phyloP scores from a whole-genome alignment of 352 stramenopile genomes.

The Pythium biforme region DNA sequence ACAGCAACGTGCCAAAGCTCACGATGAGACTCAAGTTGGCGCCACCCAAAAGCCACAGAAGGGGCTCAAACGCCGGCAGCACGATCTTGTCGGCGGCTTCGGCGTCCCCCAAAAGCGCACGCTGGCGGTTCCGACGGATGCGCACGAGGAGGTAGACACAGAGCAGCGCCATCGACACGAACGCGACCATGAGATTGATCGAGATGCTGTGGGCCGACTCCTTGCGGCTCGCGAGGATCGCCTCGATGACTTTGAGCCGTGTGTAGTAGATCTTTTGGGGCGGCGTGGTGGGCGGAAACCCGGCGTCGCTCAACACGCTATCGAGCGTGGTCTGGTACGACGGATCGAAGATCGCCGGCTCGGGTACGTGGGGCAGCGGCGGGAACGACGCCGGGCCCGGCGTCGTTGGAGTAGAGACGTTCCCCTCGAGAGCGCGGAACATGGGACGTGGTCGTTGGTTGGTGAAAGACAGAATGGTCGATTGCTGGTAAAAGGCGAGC shows the following conservation, averaged over 20 bases:
- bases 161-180: slow-evolving; percentile 6
- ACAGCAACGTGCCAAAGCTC: slow-evolving; percentile 35
- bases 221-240: background rate
- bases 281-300: background rate
- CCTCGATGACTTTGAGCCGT: background rate
- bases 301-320: background rate
- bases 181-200: slow-evolving; percentile 9
- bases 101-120: slow-evolving; percentile 44
- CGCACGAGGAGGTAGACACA: slow-evolving; percentile 40
- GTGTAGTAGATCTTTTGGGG: background rate
- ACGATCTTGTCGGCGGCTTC: slow-evolving; percentile 52
- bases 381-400: background rate
- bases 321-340: slow-evolving; percentile 11
- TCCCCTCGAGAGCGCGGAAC: too few species aligned
- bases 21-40: slow-evolving; percentile 34
- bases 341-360: slow-evolving; percentile 20
- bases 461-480: too few species aligned
- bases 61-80: slow-evolving; percentile 61
- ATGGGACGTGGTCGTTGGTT: too few species aligned
- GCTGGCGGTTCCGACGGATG: slow-evolving; percentile 50
- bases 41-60: slow-evolving; percentile 37
- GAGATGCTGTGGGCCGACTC: background rate
- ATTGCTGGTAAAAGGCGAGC: too few species aligned
- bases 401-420: too few species aligned
- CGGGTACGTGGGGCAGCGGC: slow-evolving; percentile 12